A percentile compares a stretch with the other conserved stretches of the same genome.
phyloP scores from a whole-genome alignment of 805 yeast genomes.

The Candida suzukii region DNA sequence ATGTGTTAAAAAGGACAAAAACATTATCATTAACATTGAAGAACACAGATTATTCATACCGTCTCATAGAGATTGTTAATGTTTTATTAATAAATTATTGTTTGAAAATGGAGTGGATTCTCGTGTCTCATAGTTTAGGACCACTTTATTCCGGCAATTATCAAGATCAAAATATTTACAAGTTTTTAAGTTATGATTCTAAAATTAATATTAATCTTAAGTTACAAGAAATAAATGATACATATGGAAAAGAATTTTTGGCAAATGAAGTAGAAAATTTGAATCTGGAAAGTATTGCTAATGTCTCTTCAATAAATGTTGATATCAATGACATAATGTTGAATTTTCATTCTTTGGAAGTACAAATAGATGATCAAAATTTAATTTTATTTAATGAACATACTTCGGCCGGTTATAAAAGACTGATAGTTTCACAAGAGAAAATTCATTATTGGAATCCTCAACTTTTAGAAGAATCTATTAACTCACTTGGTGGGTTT shows the following conservation, averaged over 20 bases:
- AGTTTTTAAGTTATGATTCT: conserved; percentile 30
- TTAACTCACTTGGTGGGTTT: conserved; percentile 46
- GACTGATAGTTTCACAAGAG: background rate
- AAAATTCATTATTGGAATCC: conserved; percentile 11
- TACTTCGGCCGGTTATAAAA: background rate
- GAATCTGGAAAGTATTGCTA: background rate
- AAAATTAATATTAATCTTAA: conserved; percentile 19
- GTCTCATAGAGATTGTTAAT: conserved; percentile 19
- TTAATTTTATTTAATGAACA: background rate
- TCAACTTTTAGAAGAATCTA: conserved; percentile 2
- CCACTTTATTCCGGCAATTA: conserved; percentile 42
- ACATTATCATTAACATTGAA: conserved; percentile 31
- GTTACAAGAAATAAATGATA: conserved; percentile 12
- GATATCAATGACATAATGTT: background rate
- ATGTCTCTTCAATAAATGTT: background rate
- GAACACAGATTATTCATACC: conserved; percentile 4
- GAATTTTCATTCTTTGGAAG: background rate
- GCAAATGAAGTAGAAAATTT: background rate
- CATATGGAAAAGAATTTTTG: conserved; percentile 1
- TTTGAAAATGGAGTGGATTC: conserved; percentile 44
- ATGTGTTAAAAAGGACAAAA: conserved; percentile 16
- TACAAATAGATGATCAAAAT: background rate
- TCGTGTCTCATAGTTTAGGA: conserved; percentile 38
- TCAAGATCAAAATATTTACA: conserved; percentile 30
- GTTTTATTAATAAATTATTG: conserved; percentile 30